These are phyloP conservation scores for Geosmithia flava DNA, from an alignment of 2,329 filamentous ascomycete species.

Conservation along the genomic window DNA sequence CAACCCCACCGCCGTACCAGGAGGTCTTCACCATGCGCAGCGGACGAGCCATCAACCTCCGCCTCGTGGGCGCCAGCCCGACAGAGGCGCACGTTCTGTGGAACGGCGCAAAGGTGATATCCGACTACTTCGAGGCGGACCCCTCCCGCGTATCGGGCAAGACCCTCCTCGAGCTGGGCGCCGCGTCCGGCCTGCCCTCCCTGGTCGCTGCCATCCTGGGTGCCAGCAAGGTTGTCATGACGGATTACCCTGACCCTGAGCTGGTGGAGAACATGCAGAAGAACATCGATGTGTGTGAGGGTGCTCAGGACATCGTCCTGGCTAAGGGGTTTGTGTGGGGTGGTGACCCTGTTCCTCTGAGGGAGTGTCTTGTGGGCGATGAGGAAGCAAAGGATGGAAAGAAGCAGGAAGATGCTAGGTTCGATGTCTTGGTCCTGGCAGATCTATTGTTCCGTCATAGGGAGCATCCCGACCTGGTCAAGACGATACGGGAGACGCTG, in stretches of 20 bases:
- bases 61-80: constrained; percentile 78
- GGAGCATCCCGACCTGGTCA: constrained; percentile 68
- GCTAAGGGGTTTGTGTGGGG: constrained; percentile 80
- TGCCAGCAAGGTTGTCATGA: constrained; percentile 62
- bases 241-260: constrained; percentile 79
- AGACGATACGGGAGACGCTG: constrained; percentile 58
- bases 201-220: constrained; percentile 65
- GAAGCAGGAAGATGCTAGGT: constrained; percentile 22
- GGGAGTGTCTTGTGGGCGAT: constrained; percentile 37
- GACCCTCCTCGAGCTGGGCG: constrained; percentile 79
- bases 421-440: constrained; percentile 76
- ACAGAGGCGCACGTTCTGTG: constrained; percentile 85
- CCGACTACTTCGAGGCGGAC: constrained; percentile 64
- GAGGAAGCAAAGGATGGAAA: constrained; percentile 6
- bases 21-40: constrained; percentile 58
- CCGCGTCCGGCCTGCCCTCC: constrained; percentile 74
- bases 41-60: constrained; percentile 53
- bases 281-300: constrained; percentile 53
- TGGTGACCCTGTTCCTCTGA: constrained; percentile 43
- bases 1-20: constrained; percentile 63
- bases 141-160: constrained; percentile 50
- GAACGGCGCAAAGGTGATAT: constrained; percentile 74
- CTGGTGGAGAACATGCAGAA: constrained; percentile 67
- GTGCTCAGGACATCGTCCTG: constrained; percentile 27
- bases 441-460: constrained; percentile 87